Evolutionary conservation across 2,329 filamentous ascomycete genomes (phyloP), one percentile per base, ranked within the genome.

Genomic region (Xylariaceae sp.): DNA sequence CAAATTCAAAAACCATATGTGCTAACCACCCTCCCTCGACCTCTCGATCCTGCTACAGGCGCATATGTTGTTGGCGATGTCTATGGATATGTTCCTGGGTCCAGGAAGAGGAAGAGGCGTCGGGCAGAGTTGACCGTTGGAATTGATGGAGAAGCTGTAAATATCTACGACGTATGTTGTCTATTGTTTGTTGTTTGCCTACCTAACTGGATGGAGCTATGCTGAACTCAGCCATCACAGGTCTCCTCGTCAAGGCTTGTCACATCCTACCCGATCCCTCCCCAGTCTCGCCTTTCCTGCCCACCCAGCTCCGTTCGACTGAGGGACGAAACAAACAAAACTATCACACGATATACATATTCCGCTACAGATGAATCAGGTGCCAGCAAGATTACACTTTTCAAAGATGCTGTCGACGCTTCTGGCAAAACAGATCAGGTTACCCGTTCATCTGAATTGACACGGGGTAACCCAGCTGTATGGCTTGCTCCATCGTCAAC

Each of bases 241-340:
- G 71, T 84, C 37, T 73, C 80, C 3, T 76, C 79, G 3, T 77
- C 80, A 5, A 73, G 77, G 49, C 68, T 84, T 50, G 74, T 85
- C 55, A 84, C 81, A 6, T 85, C 82, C 2, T 85, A 85, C 61
- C 80, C 82, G 19, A 76, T 85, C 49, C 78, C 82, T 21, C 82
- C 82, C 2, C 79, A 83, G 62, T 76, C 82, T 42, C 73, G 72
- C 41, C 82, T 85, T 60, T 79, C 79, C 43, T 84, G 81, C 63
- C 64, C 80, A 7, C 76, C 80, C 17, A 75, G 72, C 61, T 85
- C 82, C 14, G 62, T 83, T 34, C 72, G 79, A 53, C 68, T 73
- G 50, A 73, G 78, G 37, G 63, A 72, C 11, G 42, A 42, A 10
- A 69, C 70, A 19, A 68, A 65, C 44, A 72, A 65, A 51, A 72